phyloP scores from a whole-genome alignment of 169 alveolate species.

The Eimeria sp. region DNA sequence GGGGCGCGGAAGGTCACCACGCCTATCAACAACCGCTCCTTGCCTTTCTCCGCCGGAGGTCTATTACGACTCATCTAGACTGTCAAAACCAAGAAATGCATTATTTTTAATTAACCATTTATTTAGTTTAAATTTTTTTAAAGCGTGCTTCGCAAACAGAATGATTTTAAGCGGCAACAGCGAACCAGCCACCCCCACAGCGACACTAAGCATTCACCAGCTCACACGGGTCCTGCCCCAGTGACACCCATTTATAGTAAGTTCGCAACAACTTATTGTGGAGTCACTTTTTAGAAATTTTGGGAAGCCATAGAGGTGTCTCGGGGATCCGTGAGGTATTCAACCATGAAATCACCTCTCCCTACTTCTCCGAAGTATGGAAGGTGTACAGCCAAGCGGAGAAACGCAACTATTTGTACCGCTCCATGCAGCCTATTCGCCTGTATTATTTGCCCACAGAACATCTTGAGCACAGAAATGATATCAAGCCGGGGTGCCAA shows the following conservation, averaged over 20 bases:
- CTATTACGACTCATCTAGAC: constrained; percentile 11
- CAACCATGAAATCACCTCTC: neutral
- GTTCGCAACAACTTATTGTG: neutral
- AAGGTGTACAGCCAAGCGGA: neutral
- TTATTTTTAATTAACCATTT: neutral
- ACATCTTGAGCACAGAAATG: neutral
- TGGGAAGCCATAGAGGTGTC: neutral
- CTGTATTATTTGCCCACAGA: neutral
- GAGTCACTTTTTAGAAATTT: neutral
- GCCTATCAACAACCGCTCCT: constrained; percentile 60
- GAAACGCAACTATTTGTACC: neutral
- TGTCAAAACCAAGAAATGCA: neutral
- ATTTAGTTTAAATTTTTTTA: neutral
- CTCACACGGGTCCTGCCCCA: neutral
- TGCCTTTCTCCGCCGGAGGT: constrained; percentile 50
- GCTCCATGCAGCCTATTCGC: neutral
- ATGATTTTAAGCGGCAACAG: neutral
- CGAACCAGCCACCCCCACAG: constrained; percentile 17
- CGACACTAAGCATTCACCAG: neutral
- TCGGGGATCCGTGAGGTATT: neutral
- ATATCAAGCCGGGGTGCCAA: neutral
- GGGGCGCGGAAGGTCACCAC: constrained; percentile 69
- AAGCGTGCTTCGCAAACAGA: neutral
- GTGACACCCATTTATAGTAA: neutral
- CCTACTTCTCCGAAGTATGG: neutral